Evolutionary conservation across 306 rosid genomes (phyloP).

Genomic region (Lablab purpureus): DNA sequence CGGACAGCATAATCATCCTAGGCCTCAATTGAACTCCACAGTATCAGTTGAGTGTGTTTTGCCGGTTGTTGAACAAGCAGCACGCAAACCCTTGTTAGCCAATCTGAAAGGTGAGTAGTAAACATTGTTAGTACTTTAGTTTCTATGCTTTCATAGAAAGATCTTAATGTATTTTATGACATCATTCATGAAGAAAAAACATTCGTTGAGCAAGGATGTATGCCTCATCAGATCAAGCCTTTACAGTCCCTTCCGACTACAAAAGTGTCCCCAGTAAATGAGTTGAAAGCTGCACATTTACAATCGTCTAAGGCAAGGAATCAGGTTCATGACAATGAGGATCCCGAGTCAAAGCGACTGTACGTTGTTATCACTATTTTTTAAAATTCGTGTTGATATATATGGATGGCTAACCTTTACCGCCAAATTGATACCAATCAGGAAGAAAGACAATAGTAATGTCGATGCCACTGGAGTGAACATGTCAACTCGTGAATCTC

Average conservation of each 20-base stretch:
- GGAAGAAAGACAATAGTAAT: constrained; percentile 65
- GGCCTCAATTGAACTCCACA: constrained; percentile 58
- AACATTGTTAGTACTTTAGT: constrained; percentile 39
- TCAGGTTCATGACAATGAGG: constrained; percentile 51
- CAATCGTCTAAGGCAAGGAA: constrained; percentile 52
- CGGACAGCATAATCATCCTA: constrained; percentile 85
- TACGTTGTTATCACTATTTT: constrained; percentile 54
- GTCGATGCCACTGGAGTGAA: constrained; percentile 49
- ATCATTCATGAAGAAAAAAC: constrained; percentile 58
- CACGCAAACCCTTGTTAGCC: constrained; percentile 51
- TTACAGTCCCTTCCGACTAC: constrained; percentile 48
- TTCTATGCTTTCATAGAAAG: constrained; percentile 46
- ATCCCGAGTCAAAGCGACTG: constrained; percentile 76
- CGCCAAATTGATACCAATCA: constrained; percentile 49
- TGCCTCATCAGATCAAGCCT: constrained; percentile 54
- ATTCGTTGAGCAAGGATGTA: constrained; percentile 52
- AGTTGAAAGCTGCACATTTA: constrained; percentile 53
- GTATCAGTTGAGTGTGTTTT: constrained; percentile 58
- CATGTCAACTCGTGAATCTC: constrained; percentile 62
- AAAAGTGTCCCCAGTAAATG: constrained; percentile 52
- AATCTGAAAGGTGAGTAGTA: constrained; percentile 61
- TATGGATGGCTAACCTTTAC: constrained; percentile 43
- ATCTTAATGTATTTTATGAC: constrained; percentile 51
- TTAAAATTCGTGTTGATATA: constrained; percentile 26
- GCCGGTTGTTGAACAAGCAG: constrained; percentile 55